These are phyloP conservation scores for Closterium sp. DNA, from an alignment of 139 green algal genomes.

Conservation along the genomic window DNA sequence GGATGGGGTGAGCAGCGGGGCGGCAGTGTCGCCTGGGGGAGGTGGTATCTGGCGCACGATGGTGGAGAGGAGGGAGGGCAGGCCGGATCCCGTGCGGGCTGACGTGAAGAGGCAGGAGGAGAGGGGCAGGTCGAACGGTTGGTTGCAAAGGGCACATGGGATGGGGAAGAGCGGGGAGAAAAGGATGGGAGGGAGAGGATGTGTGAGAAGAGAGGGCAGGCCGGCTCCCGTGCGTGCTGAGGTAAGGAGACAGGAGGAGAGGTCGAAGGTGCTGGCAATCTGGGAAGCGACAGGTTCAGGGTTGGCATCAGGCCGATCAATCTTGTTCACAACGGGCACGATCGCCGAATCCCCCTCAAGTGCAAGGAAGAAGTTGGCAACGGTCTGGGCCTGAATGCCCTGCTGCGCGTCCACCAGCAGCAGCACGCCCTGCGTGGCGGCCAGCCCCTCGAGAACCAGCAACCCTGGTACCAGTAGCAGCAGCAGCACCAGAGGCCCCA, in stretches of 20 bases:
- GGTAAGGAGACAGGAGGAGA: too few species aligned
- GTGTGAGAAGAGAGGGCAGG: background rate
- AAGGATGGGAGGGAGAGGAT: too few species aligned
- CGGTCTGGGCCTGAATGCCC: too few species aligned
- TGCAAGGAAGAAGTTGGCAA: constrained; percentile 92
- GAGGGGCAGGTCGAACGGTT: constrained; percentile 62
- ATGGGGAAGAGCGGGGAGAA: too few species aligned
- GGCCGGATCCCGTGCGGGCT: constrained; percentile 45
- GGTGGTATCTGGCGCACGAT: background rate
- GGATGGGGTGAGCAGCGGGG: too few species aligned
- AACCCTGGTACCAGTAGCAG: too few species aligned
- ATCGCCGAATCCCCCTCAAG: constrained; percentile 85
- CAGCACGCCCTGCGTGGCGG: constrained; percentile 70
- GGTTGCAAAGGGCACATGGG: too few species aligned
- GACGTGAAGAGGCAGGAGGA: constrained; percentile 33
- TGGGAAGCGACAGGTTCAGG: too few species aligned
- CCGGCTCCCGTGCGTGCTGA: constrained; percentile 53
- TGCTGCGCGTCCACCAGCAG: constrained; percentile 95
- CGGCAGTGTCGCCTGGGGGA: background rate
- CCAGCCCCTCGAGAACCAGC: too few species aligned
- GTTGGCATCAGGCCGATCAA: constrained; percentile 62
- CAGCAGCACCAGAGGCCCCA: constrained; percentile 46
- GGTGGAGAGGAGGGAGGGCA: background rate
- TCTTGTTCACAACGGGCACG: constrained; percentile 90
- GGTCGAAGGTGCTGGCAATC: too few species aligned